Conservation (phyloP, 768 basidiomycete genomes). For the Pholiota molesta region DNA sequence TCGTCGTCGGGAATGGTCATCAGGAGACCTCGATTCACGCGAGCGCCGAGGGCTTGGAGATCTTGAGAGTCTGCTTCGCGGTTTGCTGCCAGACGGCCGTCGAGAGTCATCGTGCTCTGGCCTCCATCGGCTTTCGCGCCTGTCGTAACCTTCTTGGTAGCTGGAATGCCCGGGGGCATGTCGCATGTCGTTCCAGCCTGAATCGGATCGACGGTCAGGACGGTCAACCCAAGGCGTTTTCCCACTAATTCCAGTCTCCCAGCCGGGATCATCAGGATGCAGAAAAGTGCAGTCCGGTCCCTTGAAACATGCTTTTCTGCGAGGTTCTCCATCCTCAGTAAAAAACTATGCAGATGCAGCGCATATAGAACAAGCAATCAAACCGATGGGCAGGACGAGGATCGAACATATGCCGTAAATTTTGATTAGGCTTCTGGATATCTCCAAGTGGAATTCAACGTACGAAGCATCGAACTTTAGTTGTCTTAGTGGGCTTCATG, state of each 20-base stretch:
- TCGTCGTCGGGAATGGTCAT: not conserved
- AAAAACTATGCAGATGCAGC: constrained; percentile 7
- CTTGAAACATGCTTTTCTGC: constrained; percentile 5
- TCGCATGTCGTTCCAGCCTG: not conserved
- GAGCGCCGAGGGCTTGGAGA: not conserved
- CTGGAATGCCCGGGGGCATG: not conserved
- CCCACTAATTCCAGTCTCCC: not conserved
- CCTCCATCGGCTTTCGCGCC: not conserved
- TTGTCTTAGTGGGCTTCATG: too few relatives aligned
- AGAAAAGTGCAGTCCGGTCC: constrained; percentile 13
- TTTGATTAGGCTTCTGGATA: not conserved
- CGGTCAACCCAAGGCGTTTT: too few relatives aligned
- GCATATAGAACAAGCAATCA: not conserved
- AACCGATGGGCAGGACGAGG: not conserved
- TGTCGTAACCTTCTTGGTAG: not conserved
- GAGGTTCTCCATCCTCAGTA: constrained; percentile 8
- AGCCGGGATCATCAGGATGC: constrained; percentile 16
- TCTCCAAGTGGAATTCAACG: not conserved
- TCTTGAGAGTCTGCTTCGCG: not conserved
- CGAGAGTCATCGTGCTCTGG: not conserved
- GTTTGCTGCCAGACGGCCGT: not conserved
- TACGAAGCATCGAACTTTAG: not conserved
- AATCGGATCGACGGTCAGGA: too few relatives aligned
- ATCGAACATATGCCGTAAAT: not conserved
- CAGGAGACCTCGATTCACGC: not conserved